Conservation (phyloP, 1,139 yeast genomes). For the Hemisphaericaspora xylanilytica region DNA sequence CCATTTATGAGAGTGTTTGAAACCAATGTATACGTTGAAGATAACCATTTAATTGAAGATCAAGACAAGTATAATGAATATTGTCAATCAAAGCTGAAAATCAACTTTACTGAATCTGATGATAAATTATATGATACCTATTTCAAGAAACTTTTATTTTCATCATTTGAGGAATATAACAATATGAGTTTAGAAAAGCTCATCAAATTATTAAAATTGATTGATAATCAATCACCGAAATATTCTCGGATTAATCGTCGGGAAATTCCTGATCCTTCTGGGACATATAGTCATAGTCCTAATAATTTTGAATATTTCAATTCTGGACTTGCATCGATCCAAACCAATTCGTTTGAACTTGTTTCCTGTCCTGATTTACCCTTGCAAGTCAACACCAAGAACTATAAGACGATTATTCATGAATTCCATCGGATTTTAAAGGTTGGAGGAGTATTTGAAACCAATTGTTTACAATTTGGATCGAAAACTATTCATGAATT, state of each 20-base stretch:
- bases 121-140: constrained; percentile 22
- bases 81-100: constrained; percentile 17
- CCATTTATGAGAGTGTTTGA: constrained; percentile 42
- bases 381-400: constrained; percentile 29
- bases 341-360: constrained; percentile 32
- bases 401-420: constrained; percentile 24
- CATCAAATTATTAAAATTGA: constrained; percentile 26
- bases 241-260: constrained; percentile 11
- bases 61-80: constrained; percentile 14
- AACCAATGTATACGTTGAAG: constrained; percentile 31
- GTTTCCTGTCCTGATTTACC: constrained; percentile 38
- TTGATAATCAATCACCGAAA: constrained; percentile 24
- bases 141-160: constrained; percentile 27
- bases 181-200: constrained; percentile 27
- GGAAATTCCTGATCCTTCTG: constrained; percentile 20
- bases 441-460: constrained; percentile 35
- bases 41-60: constrained; percentile 19
- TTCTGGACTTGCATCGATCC: constrained; percentile 28
- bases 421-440: constrained; percentile 40
- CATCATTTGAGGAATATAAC: constrained; percentile 26
- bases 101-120: constrained; percentile 27
- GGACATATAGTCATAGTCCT: constrained; percentile 28
- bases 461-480: constrained; percentile 30
- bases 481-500: constrained; percentile 14
- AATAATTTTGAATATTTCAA: constrained; percentile 37